Percentiles rank a stretch among this genome's conserved stretches.
phyloP scores from a whole-genome alignment of 208 protist species.

The Trypanosoma vivax region DNA sequence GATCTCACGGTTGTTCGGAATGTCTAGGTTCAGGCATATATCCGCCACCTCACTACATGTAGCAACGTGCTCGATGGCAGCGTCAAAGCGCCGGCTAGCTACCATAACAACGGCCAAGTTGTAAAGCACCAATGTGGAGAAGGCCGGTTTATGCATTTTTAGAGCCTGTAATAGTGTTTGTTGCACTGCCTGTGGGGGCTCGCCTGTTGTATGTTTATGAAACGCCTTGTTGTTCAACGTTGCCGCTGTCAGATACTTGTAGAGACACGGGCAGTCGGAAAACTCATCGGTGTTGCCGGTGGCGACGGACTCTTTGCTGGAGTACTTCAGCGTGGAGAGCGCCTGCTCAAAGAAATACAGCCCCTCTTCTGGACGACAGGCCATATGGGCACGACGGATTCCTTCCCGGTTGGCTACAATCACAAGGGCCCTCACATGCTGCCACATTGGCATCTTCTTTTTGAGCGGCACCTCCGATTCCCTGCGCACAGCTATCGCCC shows the following conservation, averaged over 20 bases:
- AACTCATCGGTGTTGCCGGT: conserved; percentile 12
- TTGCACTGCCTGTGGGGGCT: conserved; percentile 14
- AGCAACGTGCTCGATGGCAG: conserved; percentile 63
- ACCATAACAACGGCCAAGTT: conserved; percentile 66
- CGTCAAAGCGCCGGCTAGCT: conserved; percentile 45
- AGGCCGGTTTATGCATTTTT: conserved; percentile 26
- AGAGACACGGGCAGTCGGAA: conserved; percentile 14
- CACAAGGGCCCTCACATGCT: conserved; percentile 39
- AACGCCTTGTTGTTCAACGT: conserved; percentile 52
- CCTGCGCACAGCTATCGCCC: conserved; percentile 9
- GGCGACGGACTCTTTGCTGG: not conserved
- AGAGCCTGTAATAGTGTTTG: conserved; percentile 44
- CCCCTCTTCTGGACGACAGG: conserved; percentile 31
- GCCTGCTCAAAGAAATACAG: conserved; percentile 40
- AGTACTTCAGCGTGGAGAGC: conserved; percentile 26
- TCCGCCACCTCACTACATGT: conserved; percentile 63
- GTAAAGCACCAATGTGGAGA: conserved; percentile 60
- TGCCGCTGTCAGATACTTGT: conserved; percentile 21
- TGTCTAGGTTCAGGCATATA: conserved; percentile 25
- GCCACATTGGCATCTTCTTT: conserved; percentile 24
- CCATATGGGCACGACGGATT: conserved; percentile 37
- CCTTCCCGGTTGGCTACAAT: conserved; percentile 48
- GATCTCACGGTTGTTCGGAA: not conserved
- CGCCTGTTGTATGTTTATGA: conserved; percentile 18
- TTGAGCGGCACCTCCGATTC: not conserved